Conservation (phyloP, 495 filamentous ascomycete species). For the Talaromyces thailandensis region DNA sequence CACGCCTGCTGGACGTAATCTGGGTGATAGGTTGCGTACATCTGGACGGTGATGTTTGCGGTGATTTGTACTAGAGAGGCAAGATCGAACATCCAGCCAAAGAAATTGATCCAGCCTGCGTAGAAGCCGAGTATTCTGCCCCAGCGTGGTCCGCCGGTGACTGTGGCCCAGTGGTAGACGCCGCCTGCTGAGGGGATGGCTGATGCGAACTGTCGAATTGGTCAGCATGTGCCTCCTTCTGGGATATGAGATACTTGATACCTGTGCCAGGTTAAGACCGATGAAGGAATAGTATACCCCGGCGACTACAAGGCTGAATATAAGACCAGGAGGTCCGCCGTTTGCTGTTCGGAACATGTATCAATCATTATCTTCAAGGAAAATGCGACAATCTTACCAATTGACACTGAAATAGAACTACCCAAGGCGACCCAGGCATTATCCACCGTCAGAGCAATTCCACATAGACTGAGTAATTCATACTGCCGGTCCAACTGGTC, state of each 20-base stretch:
- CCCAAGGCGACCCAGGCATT: slow-evolving; percentile 42
- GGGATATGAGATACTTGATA: slow-evolving; percentile 8
- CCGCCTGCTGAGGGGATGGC: slow-evolving; percentile 73
- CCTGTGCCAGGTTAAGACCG: slow-evolving; percentile 32
- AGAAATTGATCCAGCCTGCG: slow-evolving; percentile 65
- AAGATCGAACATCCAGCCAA: slow-evolving; percentile 61
- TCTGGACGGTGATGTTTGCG: slow-evolving; percentile 54
- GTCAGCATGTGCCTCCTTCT: slow-evolving; percentile 18
- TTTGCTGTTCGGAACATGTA: slow-evolving; percentile 20
- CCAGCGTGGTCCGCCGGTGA: slow-evolving; percentile 52
- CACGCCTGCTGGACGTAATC: slow-evolving; percentile 49
- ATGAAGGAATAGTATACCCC: slow-evolving; percentile 34
- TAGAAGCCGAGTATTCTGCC: slow-evolving; percentile 60
- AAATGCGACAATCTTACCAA: slow-evolving; percentile 25
- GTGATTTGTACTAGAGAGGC: slow-evolving; percentile 58
- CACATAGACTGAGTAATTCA: slow-evolving; percentile 31
- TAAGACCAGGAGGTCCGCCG: slow-evolving; percentile 33
- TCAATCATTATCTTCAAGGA: neutral
- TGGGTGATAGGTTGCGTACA: slow-evolving; percentile 58
- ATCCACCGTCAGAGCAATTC: slow-evolving; percentile 29
- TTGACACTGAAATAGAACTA: slow-evolving; percentile 43
- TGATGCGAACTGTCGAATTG: slow-evolving; percentile 59
- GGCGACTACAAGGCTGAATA: slow-evolving; percentile 35
- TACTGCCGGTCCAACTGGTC: slow-evolving; percentile 38
- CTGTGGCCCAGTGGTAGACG: slow-evolving; percentile 74